Base-by-base conservation (phyloP, 2,329 filamentous ascomycete genomes). In the Aphanoascus verrucosus region DNA sequence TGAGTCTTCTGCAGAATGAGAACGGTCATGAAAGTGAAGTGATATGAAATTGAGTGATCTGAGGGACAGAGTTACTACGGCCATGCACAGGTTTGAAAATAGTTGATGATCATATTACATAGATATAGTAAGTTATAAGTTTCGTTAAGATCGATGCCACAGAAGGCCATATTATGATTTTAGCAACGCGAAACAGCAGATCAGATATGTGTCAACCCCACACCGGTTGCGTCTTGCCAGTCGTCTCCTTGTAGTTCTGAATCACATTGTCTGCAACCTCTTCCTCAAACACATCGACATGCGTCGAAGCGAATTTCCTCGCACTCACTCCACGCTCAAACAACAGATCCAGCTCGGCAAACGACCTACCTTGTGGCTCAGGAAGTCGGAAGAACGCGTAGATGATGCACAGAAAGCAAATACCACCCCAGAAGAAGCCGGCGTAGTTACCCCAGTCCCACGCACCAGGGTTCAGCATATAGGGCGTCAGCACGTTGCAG, bases 391-490 rank as follows among this genome's bases (percentile, higher is more conserved):
- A 90, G 65, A 82, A 91, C 0, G 84, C 85, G 71, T 91, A 94
- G 14, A 93, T 71, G 62, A 90, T 81, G 72, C 86, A 93, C 53
- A 82, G 69, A 71, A 88, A 87, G 70, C 86, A 91, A 54, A 88
- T 83, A 0, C 83, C 86, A 12, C 81, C 83, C 86, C 88, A 88
- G 74, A 94, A 94, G 72, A 94, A 94, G 28, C 89, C 88, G 0
- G 88, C 80, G 62, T 80, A 93, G 71, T 93, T 93, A 56, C 81
- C 77, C 89, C 88, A 95, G 69, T 94, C 75, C 89, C 90, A 95
- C 0, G 82, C 85, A 1, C 75, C 77, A 0, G 89, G 88, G 71
- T 95, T 95, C 41, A 94, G 77, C 89, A 95, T 95, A 71, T 94
- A 94, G 0, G 89, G 89, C 0, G 88, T 94, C 40, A 95, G 70